A percentile compares a stretch with the other conserved stretches of the same genome.
Conservation (phyloP, 306 rosid species). For the Gastrolobium bilobum region DNA sequence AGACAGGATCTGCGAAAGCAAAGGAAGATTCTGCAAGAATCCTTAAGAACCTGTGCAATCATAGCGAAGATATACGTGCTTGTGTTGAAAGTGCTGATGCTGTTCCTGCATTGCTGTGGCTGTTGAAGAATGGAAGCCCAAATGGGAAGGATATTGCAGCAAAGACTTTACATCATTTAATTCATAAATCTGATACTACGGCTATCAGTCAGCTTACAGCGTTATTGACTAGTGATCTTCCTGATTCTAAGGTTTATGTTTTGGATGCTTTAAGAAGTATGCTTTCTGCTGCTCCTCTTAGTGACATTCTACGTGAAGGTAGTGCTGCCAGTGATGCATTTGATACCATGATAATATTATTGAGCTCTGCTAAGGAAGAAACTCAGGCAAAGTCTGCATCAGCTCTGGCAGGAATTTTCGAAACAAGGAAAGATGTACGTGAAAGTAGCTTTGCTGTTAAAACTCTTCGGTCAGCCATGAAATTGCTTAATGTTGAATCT, state of each 20-base stretch:
- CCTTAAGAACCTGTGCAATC: constrained; percentile 96
- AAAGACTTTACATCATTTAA: constrained; percentile 90
- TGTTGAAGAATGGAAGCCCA: constrained; percentile 94
- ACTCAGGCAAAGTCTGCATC: constrained; percentile 97
- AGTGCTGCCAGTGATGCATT: constrained; percentile 94
- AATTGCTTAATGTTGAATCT: constrained; percentile 83
- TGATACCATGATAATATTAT: constrained; percentile 83
- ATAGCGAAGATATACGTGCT: constrained; percentile 98
- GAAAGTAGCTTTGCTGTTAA: constrained; percentile 89
- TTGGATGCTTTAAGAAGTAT: constrained; percentile 93
- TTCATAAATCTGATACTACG: constrained; percentile 96
- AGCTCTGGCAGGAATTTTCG: constrained; percentile 91
- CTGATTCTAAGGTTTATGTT: constrained; percentile 87
- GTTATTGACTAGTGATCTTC: constrained; percentile 89
- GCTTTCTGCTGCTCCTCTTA: constrained; percentile 92
- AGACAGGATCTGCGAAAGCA: constrained; percentile 95
- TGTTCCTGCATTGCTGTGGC: constrained; percentile 96
- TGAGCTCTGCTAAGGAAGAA: constrained; percentile 88
- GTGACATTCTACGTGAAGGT: constrained; percentile 90
- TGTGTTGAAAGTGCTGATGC: constrained; percentile 99
- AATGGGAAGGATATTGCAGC: constrained; percentile 99
- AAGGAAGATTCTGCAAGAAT: constrained; percentile 98
- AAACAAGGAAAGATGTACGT: constrained; percentile 88
- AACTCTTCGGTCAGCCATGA: constrained; percentile 74
- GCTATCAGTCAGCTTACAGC: constrained; percentile 98